These are phyloP conservation scores for Tetrahymena elliotti DNA, from an alignment of 73 alveolate genomes.

Conservation along the genomic window DNA sequence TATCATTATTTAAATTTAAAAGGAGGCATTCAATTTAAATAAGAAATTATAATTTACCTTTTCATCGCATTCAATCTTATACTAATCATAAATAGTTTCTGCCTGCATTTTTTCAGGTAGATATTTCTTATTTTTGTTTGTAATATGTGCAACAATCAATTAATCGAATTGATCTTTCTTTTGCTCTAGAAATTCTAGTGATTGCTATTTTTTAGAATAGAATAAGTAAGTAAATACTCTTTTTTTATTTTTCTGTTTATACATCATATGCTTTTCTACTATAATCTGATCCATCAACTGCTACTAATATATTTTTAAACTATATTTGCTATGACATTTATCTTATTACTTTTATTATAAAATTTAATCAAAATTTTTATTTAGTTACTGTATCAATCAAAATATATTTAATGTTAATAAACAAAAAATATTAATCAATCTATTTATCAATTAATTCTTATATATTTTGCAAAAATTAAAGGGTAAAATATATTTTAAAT, in stretches of 20 bases:
- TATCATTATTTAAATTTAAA: too few species aligned
- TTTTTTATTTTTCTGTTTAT: background rate
- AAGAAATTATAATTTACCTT: background rate
- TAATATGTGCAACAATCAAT: constrained; percentile 15
- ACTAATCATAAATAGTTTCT: constrained; percentile 22
- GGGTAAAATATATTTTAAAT: too few species aligned
- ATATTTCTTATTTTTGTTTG: constrained; percentile 24
- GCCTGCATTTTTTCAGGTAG: constrained; percentile 21
- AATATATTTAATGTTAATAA: too few species aligned
- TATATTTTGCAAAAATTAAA: background rate
- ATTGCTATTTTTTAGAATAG: background rate
- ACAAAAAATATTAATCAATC: background rate
- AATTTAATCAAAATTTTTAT: background rate
- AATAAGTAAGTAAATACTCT: background rate
- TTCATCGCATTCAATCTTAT: constrained; percentile 20
- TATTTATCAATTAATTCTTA: too few species aligned
- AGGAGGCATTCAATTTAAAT: background rate
- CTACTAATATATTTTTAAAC: background rate
- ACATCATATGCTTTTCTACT: background rate
- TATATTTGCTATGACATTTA: background rate
- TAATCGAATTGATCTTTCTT: constrained; percentile 17
- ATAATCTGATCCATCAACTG: background rate
- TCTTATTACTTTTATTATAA: background rate
- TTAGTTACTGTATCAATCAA: background rate
- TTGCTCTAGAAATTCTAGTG: constrained; percentile 25